Evolutionary conservation across 345 rosid genomes (phyloP).

Genomic region (Cardamine occulta): DNA sequence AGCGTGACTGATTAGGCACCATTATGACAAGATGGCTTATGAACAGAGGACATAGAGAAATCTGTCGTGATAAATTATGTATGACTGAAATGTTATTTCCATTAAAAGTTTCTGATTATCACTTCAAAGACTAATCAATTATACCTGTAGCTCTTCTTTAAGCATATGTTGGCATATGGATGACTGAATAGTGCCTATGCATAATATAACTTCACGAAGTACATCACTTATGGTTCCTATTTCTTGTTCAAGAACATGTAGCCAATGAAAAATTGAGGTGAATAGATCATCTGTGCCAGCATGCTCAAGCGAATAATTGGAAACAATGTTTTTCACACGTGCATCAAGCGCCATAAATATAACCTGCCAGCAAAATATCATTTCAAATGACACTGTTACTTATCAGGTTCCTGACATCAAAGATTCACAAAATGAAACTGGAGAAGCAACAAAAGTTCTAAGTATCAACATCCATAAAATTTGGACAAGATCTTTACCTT

Average conservation of each 20-base stretch:
- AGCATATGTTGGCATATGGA: slow-evolving; percentile 89
- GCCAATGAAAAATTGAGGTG: slow-evolving; percentile 70
- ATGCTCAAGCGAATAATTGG: slow-evolving; percentile 87
- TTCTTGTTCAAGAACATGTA: slow-evolving; percentile 58
- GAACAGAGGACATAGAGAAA: neutral
- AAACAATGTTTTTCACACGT: slow-evolving; percentile 90
- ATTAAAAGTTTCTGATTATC: neutral
- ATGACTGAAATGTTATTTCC: neutral
- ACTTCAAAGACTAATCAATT: neutral
- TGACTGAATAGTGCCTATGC: slow-evolving; percentile 85
- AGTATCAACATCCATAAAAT: neutral
- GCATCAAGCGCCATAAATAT: slow-evolving; percentile 85
- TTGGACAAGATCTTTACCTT: neutral
- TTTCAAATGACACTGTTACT: slow-evolving; percentile 1
- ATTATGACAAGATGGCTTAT: neutral
- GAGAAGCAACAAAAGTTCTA: neutral
- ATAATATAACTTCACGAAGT: slow-evolving; percentile 73
- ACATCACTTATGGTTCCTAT: slow-evolving; percentile 52
- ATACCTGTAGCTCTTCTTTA: slow-evolving; percentile 94
- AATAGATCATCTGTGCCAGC: slow-evolving; percentile 80
- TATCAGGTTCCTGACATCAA: neutral
- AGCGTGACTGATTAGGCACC: neutral
- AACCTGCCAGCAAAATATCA: slow-evolving; percentile 58
- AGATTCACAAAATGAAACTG: slow-evolving; percentile 4
- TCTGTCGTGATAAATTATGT: neutral